These are phyloP conservation scores for Aspergillus tamarii DNA, from an alignment of 2,329 filamentous ascomycete species.

Conservation along the genomic window DNA sequence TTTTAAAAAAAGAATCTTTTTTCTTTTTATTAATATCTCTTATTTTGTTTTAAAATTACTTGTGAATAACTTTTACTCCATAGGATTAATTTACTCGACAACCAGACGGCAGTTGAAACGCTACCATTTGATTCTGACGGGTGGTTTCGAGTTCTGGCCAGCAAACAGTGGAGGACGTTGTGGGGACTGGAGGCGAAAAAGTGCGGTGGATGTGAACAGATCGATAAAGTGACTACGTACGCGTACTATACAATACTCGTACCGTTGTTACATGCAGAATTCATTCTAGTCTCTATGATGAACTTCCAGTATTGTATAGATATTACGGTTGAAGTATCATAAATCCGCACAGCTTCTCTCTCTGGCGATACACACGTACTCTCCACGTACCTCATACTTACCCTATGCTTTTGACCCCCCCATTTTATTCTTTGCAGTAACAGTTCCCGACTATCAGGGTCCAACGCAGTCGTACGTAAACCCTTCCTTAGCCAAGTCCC, in stretches of 20 bases:
- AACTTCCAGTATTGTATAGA: not conserved
- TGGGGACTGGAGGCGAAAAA: slow-evolving; percentile 5
- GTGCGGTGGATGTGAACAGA: slow-evolving; percentile 5
- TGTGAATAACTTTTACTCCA: not conserved
- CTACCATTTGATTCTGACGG: slow-evolving; percentile 19
- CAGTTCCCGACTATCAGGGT: not conserved
- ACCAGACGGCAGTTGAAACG: slow-evolving; percentile 19
- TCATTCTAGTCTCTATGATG: not conserved
- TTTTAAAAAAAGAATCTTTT: too few relatives aligned
- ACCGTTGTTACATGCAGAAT: not conserved
- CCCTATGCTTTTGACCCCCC: not conserved
- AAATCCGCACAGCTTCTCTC: not conserved
- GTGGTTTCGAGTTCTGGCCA: slow-evolving; percentile 23
- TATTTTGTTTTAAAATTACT: not conserved
- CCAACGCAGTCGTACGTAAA: not conserved
- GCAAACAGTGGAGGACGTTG: slow-evolving; percentile 10
- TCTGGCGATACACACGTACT: not conserved
- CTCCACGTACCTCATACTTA: not conserved
- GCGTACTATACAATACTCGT: not conserved
- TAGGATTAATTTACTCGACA: slow-evolving; percentile 3
- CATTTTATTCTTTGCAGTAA: not conserved
- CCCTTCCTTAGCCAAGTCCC: not conserved
- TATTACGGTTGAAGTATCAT: not conserved
- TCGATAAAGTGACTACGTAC: slow-evolving; percentile 8
- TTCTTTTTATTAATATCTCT: not conserved